These are phyloP conservation scores for Mollisia scopiformis DNA, from an alignment of 2,329 filamentous ascomycete genomes.

Conservation along the genomic window DNA sequence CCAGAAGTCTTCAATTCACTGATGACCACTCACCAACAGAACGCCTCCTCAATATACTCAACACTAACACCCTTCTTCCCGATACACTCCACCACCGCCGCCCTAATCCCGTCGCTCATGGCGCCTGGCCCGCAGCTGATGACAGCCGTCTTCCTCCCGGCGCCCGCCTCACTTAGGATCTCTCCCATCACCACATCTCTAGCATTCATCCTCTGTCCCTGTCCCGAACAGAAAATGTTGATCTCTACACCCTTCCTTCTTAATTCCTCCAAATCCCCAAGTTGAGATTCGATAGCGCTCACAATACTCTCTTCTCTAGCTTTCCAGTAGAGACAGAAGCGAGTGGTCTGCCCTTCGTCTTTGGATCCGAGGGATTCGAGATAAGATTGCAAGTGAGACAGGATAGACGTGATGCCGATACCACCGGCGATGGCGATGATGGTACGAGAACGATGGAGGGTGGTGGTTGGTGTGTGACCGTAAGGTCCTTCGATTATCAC, in stretches of 20 bases:
- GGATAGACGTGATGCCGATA: slow-evolving; percentile 49
- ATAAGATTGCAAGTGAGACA: slow-evolving; percentile 36
- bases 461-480: slow-evolving; percentile 29
- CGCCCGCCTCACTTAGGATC: not conserved
- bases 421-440: slow-evolving; percentile 47
- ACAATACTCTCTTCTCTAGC: slow-evolving; percentile 30
- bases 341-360: slow-evolving; percentile 13
- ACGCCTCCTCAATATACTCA: slow-evolving; percentile 1
- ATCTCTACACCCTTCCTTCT: slow-evolving; percentile 33
- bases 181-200: not conserved
- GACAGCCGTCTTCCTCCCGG: not conserved
- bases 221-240: not conserved
- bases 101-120: not conserved
- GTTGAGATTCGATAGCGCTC: slow-evolving; percentile 36
- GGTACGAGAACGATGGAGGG: slow-evolving; percentile 39
- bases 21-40: not conserved
- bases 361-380: slow-evolving; percentile 36
- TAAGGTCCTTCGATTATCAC: slow-evolving; percentile 46
- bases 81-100: not conserved
- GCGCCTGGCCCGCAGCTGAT: not conserved
- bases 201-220: not conserved
- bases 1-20: not conserved
- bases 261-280: slow-evolving; percentile 26
- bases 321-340: slow-evolving; percentile 38
- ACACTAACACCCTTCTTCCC: not conserved